Base-by-base conservation (phyloP, 345 rosid genomes). In the Syzygium grande region DNA sequence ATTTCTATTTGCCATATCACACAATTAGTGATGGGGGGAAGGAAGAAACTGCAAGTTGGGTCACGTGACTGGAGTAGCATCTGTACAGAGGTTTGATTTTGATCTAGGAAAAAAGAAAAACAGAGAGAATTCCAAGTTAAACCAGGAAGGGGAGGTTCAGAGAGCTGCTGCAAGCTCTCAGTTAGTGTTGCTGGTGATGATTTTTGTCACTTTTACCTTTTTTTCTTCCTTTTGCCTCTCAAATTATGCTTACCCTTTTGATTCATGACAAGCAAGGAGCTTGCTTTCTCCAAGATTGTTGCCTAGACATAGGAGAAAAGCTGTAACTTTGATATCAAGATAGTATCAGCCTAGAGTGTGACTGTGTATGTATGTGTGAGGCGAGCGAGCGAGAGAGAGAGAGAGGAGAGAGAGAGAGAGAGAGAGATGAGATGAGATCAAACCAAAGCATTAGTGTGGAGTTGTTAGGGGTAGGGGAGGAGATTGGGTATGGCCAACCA, bases 401-500 rank as follows among this genome's bases (percentile, higher is more conserved):
- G n/a, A n/a, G n/a, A n/a, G n/a, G 29, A 58, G 63, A 63, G 29
- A 58, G 63, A 63, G 77, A 63, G 38, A 63, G 77, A 63, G 73
- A 27, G 27, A 63, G 55, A 53, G 86, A 21, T 51, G 51, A 79
- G 84, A 49, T 59, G 61, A 52, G 15, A 85, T 13, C 79, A 29
- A 63, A 85, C 73, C 85, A 88, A 13, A 30, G 34, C 55, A 61
- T 77, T 68, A 41, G 86, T 52, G 58, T 61, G 88, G 90, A 89
- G 86, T 89, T 83, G 88, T 86, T 86, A 52, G 38, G 86, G 55
- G 46, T 56, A 52, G 61, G 86, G 29, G 87, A 23, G 38, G 84
- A 34, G 61, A 49, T 85, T 49, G 89, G 91, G 46, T 65, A 56
- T 19, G 65, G 41, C 93, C 92, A 94, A 88, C 96, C 88, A 91